Evolutionary conservation across 2,329 filamentous ascomycete genomes (phyloP).

Genomic region (Hypoxylon sp.): DNA sequence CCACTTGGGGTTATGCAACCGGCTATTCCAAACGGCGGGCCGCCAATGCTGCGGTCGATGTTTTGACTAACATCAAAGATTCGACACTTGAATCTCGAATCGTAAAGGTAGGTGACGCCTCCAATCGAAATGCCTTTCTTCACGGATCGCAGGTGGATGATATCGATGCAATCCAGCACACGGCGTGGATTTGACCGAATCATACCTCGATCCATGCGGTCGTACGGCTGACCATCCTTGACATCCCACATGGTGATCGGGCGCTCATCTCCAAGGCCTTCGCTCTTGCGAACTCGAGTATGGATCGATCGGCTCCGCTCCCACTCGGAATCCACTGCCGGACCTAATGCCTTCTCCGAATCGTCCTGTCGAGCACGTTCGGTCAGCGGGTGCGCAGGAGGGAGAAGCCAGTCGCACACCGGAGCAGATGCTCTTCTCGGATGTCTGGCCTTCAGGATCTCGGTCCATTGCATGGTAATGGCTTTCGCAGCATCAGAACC

Average conservation of each 20-base stretch:
- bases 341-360: constrained; percentile 52
- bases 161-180: constrained; percentile 75
- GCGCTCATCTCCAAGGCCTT: constrained; percentile 65
- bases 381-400: constrained; percentile 66
- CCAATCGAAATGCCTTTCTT: constrained; percentile 48
- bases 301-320: constrained; percentile 71
- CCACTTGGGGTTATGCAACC: constrained; percentile 77
- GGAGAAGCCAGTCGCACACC: constrained; percentile 71
- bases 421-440: constrained; percentile 71
- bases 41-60: constrained; percentile 69
- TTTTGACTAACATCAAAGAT: constrained; percentile 79
- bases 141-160: constrained; percentile 66
- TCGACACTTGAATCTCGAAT: constrained; percentile 60
- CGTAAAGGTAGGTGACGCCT: constrained; percentile 54
- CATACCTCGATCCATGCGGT: constrained; percentile 49
- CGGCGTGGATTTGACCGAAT: constrained; percentile 66
- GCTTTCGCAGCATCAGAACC: constrained; percentile 39
- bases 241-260: constrained; percentile 72
- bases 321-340: constrained; percentile 61
- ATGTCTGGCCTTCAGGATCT: constrained; percentile 59
- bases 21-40: constrained; percentile 65
- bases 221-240: constrained; percentile 56
- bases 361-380: constrained; percentile 63
- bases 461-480: constrained; percentile 58
- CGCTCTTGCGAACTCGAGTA: constrained; percentile 62